These are phyloP conservation scores for Breviolum minutum DNA, from an alignment of 73 alveolate species.

Conservation along the genomic window DNA sequence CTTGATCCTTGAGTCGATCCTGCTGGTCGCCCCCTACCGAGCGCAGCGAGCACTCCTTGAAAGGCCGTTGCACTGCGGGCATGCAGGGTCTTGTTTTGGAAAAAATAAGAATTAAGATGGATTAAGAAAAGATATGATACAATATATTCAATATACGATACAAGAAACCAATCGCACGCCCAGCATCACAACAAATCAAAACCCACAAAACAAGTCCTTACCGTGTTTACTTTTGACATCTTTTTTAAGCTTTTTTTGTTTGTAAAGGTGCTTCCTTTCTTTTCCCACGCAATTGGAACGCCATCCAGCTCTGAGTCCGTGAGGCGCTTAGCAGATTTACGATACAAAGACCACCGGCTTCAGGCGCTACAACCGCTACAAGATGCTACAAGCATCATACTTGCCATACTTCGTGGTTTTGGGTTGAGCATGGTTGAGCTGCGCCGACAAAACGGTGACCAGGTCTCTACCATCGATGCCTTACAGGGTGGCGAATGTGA, in stretches of 20 bases:
- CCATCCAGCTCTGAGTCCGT: not conserved
- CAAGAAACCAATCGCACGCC: not conserved
- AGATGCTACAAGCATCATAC: not conserved
- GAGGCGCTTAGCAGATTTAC: constrained; percentile 38
- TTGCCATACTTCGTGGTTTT: too few species aligned
- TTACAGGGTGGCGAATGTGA: constrained; percentile 60
- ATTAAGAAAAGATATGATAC: too few species aligned
- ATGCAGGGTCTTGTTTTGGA: not conserved
- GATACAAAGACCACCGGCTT: not conserved
- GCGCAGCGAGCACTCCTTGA: constrained; percentile 28
- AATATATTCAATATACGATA: not conserved
- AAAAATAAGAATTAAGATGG: not conserved
- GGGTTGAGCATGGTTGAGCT: not conserved
- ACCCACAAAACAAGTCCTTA: too few species aligned
- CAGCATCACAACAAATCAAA: not conserved
- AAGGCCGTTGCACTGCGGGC: not conserved
- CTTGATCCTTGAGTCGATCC: constrained; percentile 15
- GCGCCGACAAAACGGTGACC: not conserved
- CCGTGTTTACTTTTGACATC: too few species aligned
- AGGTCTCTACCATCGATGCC: constrained; percentile 47
- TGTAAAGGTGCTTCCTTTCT: not conserved
- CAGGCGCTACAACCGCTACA: not conserved
- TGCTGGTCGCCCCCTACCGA: constrained; percentile 60
- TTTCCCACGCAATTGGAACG: not conserved
- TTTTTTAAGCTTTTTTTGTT: too few species aligned